phyloP scores from a whole-genome alignment of 495 filamentous ascomycete species.

The Elasticomyces elasticus region DNA sequence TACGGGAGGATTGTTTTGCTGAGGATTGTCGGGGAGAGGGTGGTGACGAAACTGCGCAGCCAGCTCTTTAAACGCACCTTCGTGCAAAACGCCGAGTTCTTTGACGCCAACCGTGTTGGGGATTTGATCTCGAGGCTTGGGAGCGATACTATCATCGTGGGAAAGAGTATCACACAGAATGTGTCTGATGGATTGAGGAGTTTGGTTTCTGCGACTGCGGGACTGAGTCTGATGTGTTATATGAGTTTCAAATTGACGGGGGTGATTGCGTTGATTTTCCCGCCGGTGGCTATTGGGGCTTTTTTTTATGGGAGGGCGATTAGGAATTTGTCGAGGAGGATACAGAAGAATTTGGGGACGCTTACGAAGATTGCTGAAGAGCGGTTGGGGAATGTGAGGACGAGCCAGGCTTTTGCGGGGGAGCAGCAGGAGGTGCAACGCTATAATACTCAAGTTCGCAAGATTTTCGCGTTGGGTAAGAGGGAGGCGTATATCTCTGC shows the following conservation, averaged over 20 bases:
- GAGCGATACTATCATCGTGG: conserved; percentile 93
- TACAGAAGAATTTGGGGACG: conserved; percentile 83
- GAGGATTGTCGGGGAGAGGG: conserved; percentile 88
- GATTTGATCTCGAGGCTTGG: conserved; percentile 91
- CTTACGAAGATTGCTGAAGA: conserved; percentile 96
- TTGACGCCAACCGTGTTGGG: conserved; percentile 93
- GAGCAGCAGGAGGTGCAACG: conserved; percentile 80
- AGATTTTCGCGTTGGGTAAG: conserved; percentile 81
- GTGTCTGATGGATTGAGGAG: conserved; percentile 86
- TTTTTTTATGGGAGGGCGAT: conserved; percentile 84
- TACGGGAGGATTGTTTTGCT: conserved; percentile 90
- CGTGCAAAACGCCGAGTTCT: conserved; percentile 94
- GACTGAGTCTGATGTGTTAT: conserved; percentile 84
- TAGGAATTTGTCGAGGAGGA: conserved; percentile 75
- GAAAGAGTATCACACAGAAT: conserved; percentile 97
- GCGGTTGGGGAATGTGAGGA: conserved; percentile 86
- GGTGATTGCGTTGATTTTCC: conserved; percentile 75
- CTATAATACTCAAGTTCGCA: conserved; percentile 84
- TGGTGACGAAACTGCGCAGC: conserved; percentile 80
- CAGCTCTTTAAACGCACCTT: conserved; percentile 85
- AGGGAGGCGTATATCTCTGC: conserved; percentile 78
- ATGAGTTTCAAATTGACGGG: conserved; percentile 84
- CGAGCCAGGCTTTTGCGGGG: conserved; percentile 87
- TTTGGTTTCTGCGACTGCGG: conserved; percentile 76
- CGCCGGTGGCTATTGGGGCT: conserved; percentile 81